Evolutionary conservation across 257 asterid genomes (phyloP).

Genomic region (Phtheirospermum japonicum): DNA sequence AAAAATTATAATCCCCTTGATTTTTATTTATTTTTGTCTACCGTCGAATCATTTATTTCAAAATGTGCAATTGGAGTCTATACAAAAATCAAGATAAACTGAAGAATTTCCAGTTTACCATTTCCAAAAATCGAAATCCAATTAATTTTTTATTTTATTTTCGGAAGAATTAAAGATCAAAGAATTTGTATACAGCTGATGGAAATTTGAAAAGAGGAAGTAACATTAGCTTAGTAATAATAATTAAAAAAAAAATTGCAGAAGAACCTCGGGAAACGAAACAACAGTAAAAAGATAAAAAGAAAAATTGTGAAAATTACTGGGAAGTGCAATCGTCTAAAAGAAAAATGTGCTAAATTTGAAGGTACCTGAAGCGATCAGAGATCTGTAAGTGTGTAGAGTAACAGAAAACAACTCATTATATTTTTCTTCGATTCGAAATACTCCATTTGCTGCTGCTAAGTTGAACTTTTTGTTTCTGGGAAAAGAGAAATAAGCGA

Average conservation of each 20-base stretch:
- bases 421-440: neutral
- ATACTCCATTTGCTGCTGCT: neutral
- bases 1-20: conserved; percentile 4
- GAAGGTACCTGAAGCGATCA: conserved; percentile 32
- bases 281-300: conserved; percentile 1
- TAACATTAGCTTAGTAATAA: neutral
- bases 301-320: neutral
- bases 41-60: neutral
- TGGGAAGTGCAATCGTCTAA: conserved; percentile 18
- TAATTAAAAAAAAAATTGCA: neutral
- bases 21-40: too few relatives aligned
- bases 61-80: neutral
- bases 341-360: conserved; percentile 20
- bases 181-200: neutral
- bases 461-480: conserved; percentile 8
- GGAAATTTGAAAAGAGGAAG: neutral
- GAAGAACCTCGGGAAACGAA: conserved; percentile 1
- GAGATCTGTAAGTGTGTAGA: conserved; percentile 37
- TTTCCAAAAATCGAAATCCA: neutral
- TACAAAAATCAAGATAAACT: neutral
- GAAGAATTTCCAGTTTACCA: neutral
- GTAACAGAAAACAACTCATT: conserved; percentile 20
- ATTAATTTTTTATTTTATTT: neutral
- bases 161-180: neutral
- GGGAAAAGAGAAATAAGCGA: neutral